These are phyloP conservation scores for Cladorrhinum sp. DNA, from an alignment of 2,329 filamentous ascomycete genomes.

Conservation along the genomic window DNA sequence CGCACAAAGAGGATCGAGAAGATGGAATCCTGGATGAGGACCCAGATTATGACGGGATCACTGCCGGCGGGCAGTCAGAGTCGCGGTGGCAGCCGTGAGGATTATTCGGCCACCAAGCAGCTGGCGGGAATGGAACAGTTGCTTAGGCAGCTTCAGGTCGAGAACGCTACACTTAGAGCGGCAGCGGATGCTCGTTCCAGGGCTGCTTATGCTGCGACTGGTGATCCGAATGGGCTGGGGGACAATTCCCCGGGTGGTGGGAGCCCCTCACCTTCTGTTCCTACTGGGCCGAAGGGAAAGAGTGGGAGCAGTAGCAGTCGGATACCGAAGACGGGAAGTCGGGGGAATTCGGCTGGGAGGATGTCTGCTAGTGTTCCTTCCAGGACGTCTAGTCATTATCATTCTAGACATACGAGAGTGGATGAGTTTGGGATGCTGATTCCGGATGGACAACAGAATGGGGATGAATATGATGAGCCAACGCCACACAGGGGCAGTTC, in stretches of 20 bases:
- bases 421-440: slow-evolving; percentile 30
- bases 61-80: slow-evolving; percentile 25
- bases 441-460: slow-evolving; percentile 14
- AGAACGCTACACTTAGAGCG: slow-evolving; percentile 66
- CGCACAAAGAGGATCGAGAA: slow-evolving; percentile 83
- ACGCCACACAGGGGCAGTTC: slow-evolving; percentile 5
- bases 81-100: not conserved
- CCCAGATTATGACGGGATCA: slow-evolving; percentile 52
- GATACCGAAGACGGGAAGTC: slow-evolving; percentile 20
- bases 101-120: slow-evolving; percentile 35
- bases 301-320: slow-evolving; percentile 27
- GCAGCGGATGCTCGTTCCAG: slow-evolving; percentile 57
- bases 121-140: slow-evolving; percentile 54
- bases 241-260: slow-evolving; percentile 37
- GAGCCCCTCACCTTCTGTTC: slow-evolving; percentile 53
- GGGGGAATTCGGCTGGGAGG: slow-evolving; percentile 21
- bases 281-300: slow-evolving; percentile 51
- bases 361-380: slow-evolving; percentile 13
- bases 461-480: slow-evolving; percentile 10
- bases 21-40: slow-evolving; percentile 75
- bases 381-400: slow-evolving; percentile 19
- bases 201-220: slow-evolving; percentile 41
- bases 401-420: slow-evolving; percentile 20
- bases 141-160: slow-evolving; percentile 62
- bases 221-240: slow-evolving; percentile 36